These are phyloP conservation scores for Backusella mclennaniae DNA, from an alignment of 192 early-diverging fungal species.

Conservation along the genomic window DNA sequence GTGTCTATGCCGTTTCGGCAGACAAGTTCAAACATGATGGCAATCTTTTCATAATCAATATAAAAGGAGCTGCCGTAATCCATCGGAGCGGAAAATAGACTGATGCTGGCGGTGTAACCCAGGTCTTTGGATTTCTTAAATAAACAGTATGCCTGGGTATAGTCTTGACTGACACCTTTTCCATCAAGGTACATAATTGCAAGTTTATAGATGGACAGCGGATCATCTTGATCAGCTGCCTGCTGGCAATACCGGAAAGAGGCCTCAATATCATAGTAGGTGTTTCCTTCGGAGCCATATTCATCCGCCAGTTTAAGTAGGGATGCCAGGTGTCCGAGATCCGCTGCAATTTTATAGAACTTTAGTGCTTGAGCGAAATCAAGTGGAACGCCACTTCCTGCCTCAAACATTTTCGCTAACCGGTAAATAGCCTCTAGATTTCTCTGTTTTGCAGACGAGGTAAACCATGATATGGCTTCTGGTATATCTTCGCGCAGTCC, in stretches of 20 bases:
- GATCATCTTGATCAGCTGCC: constrained; percentile 48
- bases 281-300: not conserved
- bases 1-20: no score
- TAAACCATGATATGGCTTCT: not conserved
- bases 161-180: constrained; percentile 30
- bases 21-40: not conserved
- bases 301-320: not conserved
- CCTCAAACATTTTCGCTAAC: not conserved
- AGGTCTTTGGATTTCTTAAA: not conserved
- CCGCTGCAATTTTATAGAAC: not conserved
- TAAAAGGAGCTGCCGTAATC: not conserved
- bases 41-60: not conserved
- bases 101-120: not conserved
- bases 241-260: constrained; percentile 32
- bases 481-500: not conserved
- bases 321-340: not conserved
- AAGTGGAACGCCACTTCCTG: not conserved
- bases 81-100: not conserved
- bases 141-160: not conserved
- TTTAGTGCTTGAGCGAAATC: not conserved
- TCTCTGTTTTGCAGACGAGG: not conserved
- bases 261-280: constrained; percentile 16
- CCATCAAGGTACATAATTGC: constrained; percentile 59
- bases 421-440: not conserved
- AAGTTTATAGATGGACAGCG: constrained; percentile 53